Evolutionary conservation across 176 grass and related monocot species (phyloP).

Genomic region (Eleusine indica): DNA sequence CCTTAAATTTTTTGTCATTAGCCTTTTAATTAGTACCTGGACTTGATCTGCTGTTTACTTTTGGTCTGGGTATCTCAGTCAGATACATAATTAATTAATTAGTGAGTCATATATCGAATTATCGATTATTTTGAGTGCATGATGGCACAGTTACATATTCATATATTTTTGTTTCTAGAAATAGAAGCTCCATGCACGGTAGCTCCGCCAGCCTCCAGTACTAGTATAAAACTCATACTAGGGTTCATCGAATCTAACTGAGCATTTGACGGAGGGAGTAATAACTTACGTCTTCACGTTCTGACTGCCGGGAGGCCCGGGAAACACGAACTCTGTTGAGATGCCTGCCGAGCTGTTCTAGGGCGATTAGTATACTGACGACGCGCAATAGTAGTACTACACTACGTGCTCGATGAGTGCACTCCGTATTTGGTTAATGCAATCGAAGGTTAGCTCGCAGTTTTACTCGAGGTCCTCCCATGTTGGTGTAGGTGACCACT

Average conservation of each 20-base stretch:
- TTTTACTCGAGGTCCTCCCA: neutral
- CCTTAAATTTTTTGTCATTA: too few relatives aligned
- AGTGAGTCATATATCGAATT: too few relatives aligned
- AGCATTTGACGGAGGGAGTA: neutral
- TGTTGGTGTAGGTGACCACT: neutral
- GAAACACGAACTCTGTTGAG: neutral
- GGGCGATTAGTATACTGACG: neutral
- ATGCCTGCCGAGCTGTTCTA: neutral
- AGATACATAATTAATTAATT: too few relatives aligned
- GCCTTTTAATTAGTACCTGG: too few relatives aligned
- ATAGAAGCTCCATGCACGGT: neutral
- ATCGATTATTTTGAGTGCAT: too few relatives aligned
- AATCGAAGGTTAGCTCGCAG: neutral
- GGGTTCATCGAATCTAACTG: neutral
- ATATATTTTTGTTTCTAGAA: neutral
- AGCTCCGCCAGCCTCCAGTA: neutral
- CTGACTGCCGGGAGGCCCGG: neutral
- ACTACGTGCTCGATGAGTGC: neutral
- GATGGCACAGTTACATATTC: too few relatives aligned
- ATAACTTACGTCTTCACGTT: neutral
- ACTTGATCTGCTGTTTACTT: too few relatives aligned
- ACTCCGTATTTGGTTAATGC: neutral
- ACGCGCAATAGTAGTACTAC: neutral
- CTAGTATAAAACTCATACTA: neutral
- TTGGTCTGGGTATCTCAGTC: too few relatives aligned